Percentiles rank a stretch among this genome's conserved stretches.
phyloP scores from a whole-genome alignment of 2,329 filamentous ascomycete genomes.

The Colletotrichum camelliae region DNA sequence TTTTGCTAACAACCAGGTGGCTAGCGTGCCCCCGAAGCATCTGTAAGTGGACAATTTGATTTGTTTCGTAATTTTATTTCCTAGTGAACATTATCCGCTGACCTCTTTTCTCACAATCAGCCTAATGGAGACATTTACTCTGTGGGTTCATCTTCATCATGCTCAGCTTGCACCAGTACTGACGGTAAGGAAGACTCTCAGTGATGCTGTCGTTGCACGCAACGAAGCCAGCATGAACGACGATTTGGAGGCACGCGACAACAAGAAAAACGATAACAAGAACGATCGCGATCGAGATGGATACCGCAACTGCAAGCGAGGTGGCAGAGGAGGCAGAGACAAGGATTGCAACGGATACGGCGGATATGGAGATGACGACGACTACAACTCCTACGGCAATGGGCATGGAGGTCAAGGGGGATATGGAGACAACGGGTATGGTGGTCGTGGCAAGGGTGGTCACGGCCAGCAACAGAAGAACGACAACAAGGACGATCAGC shows the following conservation, averaged over 20 bases:
- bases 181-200: background rate
- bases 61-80: background rate
- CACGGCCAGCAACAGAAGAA: background rate
- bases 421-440: background rate
- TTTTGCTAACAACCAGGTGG: background rate
- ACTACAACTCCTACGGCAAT: background rate
- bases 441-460: background rate
- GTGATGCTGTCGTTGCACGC: background rate
- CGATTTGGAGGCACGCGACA: background rate
- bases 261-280: background rate
- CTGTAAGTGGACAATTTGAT: background rate
- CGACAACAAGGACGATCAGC: background rate
- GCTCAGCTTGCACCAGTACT: background rate
- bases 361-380: background rate
- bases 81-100: background rate
- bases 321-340: background rate
- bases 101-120: background rate
- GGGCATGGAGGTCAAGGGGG: background rate
- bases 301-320: background rate
- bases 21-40: constrained; percentile 1
- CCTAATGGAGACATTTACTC: background rate
- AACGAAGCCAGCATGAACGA: background rate
- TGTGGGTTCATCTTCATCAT: background rate
- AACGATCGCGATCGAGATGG: background rate
- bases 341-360: background rate